phyloP scores from a whole-genome alignment of 768 basidiomycete species.

The Pleurotus sapidus region DNA sequence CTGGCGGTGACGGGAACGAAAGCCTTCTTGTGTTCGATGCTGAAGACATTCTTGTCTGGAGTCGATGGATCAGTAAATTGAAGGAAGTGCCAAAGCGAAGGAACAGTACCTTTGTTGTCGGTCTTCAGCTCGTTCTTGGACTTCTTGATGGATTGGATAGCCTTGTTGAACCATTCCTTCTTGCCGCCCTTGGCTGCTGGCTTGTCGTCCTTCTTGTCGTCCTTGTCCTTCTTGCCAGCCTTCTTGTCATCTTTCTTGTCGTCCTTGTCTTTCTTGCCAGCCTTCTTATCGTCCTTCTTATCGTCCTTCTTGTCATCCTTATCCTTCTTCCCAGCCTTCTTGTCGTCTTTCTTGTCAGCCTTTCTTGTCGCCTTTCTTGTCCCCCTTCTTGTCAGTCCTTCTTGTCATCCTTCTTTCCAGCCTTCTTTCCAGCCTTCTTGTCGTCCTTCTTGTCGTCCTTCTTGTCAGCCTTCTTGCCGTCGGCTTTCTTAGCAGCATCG shows the following conservation, averaged over 20 bases:
- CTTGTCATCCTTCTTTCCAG: not conserved
- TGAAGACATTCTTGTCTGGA: not conserved
- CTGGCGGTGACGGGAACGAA: not conserved
- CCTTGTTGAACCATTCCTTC: not conserved
- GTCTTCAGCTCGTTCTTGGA: not conserved
- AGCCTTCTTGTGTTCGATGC: conserved; percentile 4
- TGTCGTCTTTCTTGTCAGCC: not conserved
- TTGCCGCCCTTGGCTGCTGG: not conserved
- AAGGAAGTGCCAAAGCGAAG: no score
- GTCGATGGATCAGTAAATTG: not conserved
- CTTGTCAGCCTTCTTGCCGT: not conserved
- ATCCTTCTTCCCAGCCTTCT: not conserved
- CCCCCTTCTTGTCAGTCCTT: not conserved
- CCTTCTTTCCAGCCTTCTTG: not conserved
- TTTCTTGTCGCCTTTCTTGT: not conserved
- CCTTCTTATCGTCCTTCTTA: not conserved
- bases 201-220: not conserved
- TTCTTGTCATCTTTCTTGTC: not conserved
- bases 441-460: not conserved
- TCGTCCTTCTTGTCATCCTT: not conserved
- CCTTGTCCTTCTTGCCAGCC: not conserved
- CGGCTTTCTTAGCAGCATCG: not conserved
- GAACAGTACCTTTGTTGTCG: not conserved
- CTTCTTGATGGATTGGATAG: conserved; percentile 4
- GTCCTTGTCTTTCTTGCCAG: not conserved